Base-by-base conservation (phyloP, 2,329 filamentous ascomycete genomes). In the Hypoxylon sp. region DNA sequence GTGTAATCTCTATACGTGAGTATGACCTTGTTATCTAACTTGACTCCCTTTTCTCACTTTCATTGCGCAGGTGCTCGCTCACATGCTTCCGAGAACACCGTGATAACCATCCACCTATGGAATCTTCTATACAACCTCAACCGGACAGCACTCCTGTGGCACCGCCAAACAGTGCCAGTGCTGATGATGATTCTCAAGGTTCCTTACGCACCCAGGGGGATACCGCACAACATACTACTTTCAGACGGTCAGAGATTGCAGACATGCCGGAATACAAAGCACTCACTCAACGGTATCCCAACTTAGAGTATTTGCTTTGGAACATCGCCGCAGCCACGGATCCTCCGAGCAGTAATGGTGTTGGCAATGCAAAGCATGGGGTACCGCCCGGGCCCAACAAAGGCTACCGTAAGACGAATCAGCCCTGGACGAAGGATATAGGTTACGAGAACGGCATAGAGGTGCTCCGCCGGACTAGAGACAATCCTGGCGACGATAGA, bases 1-100 rank as follows among this genome's bases (percentile, higher is more conserved):
- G 29, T 91, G 89, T 75, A 78, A 82, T 52, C 73, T 86, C 22
- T 84, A 85, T 67, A 90, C 89, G 89, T 91, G 80, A 75, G 87
- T 69, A 17, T 50, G 11, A 52, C 14, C 29, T 39, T 58, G 14
- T 54, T 24, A 14, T 47, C n/a, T 13, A 26, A 3, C 9, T 26
- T 47, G 31, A 55, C 57, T 11, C 22, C 2, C 37, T 22, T n/a
- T 52, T 62, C 59, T 64, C 53, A 39, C 47, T 46, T 35, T 19
- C 5, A 42, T 48, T 51, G 17, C 14, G 44, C 70, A 89, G 87
- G 74, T 91, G 88, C 75, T 90, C 88, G 0, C 82, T 90, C 44
- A 75, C 82, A 19, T 91, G 88, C 77, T 88, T 83, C 66, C 87
- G 82, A 70, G 72, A 79, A 51, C 86, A 88, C 75, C 83, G 83